Evolutionary conservation across 257 asterid species (phyloP), one percentile per base, ranked within the genome.

Genomic region (Nicotiana sylvestris): DNA sequence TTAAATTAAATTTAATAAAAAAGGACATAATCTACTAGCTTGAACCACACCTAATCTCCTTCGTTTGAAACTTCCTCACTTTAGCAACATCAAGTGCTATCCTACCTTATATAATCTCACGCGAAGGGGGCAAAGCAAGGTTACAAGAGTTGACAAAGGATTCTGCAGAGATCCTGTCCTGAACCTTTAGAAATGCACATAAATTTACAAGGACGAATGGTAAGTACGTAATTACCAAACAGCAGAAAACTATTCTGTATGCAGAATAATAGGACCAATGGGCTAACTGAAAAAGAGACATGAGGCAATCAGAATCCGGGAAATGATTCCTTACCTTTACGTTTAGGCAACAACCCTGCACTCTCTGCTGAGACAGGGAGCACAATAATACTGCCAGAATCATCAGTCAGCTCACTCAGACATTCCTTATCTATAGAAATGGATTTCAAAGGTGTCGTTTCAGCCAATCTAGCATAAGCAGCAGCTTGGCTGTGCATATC

Each of bases 351-450:
- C 85, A 96, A 76, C 85, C 94, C 92, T 0, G 97, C 94, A 83
- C 87, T 88, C 89, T 96, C 94, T 70, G 99, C 98, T 82, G 98
- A 96, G 85, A 92, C 90, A 72, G 96, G 98, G 77, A 94, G 91
- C 86, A 96, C 90, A 55, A 88, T 72, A 84, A 93, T 86, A 82
- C 87, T 90, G 57, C 98, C 97, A 83, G 95, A 96, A 67, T 91
- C 98, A 83, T 96, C 95, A 61, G 89, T 89, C 67, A 96, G 85
- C 91, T 94, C 97, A 64, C 68, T 89, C 37, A 94, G 90, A 85
- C 88, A 90, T 82, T 90, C 95, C 18, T 82, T 81, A 56, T 80
- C 89, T 85, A 85, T 66, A 49, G 92, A 85, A 43, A 76, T 84
- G 21, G 89, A 76, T 72, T 53, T 55, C 79, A 84, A 84, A 51